These are phyloP conservation scores for Trichopus zeylanicus DNA, from an alignment of 116 monocot species.

Conservation along the genomic window DNA sequence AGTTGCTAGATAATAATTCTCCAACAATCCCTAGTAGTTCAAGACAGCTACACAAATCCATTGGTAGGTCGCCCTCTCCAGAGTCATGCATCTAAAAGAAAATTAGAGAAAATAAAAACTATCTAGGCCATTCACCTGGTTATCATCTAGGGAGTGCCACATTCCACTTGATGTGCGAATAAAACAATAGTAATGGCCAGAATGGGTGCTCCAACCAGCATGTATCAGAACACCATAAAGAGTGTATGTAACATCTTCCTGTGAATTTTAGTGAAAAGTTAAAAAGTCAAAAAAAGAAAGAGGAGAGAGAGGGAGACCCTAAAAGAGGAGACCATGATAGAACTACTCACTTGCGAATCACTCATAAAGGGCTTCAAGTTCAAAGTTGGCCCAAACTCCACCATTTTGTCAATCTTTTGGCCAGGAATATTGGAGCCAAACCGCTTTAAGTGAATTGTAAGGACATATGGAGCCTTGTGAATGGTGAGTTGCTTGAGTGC, in stretches of 20 bases:
- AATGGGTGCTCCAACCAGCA: constrained; percentile 90
- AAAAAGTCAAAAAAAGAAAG: not conserved
- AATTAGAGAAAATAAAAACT: too few species aligned
- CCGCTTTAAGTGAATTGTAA: constrained; percentile 91
- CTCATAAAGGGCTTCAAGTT: constrained; percentile 91
- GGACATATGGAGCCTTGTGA: constrained; percentile 88
- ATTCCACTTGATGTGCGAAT: constrained; percentile 90
- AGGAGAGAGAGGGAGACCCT: not conserved
- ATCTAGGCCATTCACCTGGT: constrained; percentile 42
- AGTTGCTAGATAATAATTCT: too few species aligned
- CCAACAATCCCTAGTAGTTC: too few species aligned
- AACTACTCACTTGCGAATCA: constrained; percentile 51
- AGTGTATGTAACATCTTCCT: constrained; percentile 78
- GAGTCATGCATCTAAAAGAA: too few species aligned
- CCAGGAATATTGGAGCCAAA: constrained; percentile 61
- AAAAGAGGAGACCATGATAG: not conserved
- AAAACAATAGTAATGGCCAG: constrained; percentile 97
- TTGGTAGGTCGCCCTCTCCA: too few species aligned
- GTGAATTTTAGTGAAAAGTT: constrained; percentile 11
- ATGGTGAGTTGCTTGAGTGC: constrained; percentile 80
- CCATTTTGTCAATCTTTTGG: constrained; percentile 83
- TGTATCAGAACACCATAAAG: constrained; percentile 99
- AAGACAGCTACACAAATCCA: too few species aligned
- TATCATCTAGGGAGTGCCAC: constrained; percentile 99
- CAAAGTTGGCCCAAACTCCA: constrained; percentile 65